Base-by-base conservation (phyloP, 192 early-diverging fungal genomes). In the Cladochytrium replicatum region DNA sequence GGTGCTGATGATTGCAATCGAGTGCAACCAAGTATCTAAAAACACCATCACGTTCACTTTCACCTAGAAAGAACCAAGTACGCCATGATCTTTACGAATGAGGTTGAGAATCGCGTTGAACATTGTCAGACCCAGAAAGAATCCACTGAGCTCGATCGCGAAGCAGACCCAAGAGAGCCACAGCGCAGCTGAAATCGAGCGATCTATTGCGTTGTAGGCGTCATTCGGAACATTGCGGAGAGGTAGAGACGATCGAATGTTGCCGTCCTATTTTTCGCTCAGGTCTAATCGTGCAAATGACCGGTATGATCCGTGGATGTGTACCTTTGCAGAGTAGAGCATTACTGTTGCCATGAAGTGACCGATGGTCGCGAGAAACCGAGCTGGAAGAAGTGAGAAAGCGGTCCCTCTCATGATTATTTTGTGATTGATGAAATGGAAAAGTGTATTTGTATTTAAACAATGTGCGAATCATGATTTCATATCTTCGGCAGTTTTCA, bases 141-240 rank as follows among this genome's bases (percentile, higher is more conserved):
- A 32, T 5, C 52, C 65, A 23, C 19, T 6, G 17, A 62, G 39
- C 43, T 71, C 65, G 55, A 63, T 45, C 3, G 60, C 47, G 19
- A 71, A 56, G 23, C 62, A 57, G 8, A 68, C 46, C 69, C 69
- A 71, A 7, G 62, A 45, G 4, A 71, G 32, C 6, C 25, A 61
- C 5, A 71, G 17, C 9, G 64, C 69, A 9, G 61, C 50, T 15
- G 55, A 13, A 37, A 37, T 39, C 13, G 61, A 43, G 13, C 65
- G 67, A 13, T 27, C 5, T 24, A 25, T 4, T 6, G 28, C 6
- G 45, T 67, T 56, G 34, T 48, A 61, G 19, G 19, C 4, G 13
- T 24, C 37, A 41, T 40, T 13, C 4, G 60, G 38, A 9, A 51
- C 27, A 30, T 68, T 60, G 13, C 28, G 44, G 5, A 71, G 31